A percentile compares a stretch with the other conserved stretches of the same genome.
Evolutionary conservation across 805 yeast genomes (phyloP).

Genomic region (Phaffomyces thermotolerans): DNA sequence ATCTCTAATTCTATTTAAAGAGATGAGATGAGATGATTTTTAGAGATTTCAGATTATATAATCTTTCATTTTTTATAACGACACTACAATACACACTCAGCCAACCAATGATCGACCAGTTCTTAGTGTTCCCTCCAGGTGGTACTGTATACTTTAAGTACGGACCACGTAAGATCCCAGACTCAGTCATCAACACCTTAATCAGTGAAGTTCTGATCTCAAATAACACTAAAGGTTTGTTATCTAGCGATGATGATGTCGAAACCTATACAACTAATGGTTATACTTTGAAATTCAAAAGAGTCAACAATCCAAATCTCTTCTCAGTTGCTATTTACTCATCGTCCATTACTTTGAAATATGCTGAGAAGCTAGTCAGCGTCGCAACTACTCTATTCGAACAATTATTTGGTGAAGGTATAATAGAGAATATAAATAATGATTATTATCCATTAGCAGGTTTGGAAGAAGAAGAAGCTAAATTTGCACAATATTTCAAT

Average conservation of each 20-base stretch:
- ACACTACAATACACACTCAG: too few relatives aligned
- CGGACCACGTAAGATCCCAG: slow-evolving; percentile 34
- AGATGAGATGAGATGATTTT: background rate
- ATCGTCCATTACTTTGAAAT: slow-evolving; percentile 27
- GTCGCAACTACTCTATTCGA: slow-evolving; percentile 24
- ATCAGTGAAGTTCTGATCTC: slow-evolving; percentile 43
- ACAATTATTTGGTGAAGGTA: slow-evolving; percentile 25
- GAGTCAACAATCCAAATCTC: slow-evolving; percentile 37
- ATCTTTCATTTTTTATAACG: too few relatives aligned
- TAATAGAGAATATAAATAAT: slow-evolving; percentile 22
- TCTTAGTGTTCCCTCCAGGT: slow-evolving; percentile 41
- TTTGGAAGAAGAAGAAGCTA: slow-evolving; percentile 27
- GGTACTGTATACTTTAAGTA: slow-evolving; percentile 48
- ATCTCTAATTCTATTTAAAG: background rate
- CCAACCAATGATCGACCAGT: slow-evolving; percentile 36
- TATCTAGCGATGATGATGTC: slow-evolving; percentile 17
- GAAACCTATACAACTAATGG: slow-evolving; percentile 29
- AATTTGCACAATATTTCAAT: slow-evolving; percentile 32
- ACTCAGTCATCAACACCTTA: slow-evolving; percentile 37
- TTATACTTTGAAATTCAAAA: slow-evolving; percentile 38
- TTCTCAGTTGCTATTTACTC: slow-evolving; percentile 38
- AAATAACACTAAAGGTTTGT: slow-evolving; percentile 21
- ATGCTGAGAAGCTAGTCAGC: slow-evolving; percentile 30
- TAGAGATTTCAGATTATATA: background rate
- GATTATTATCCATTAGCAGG: slow-evolving; percentile 24